These are phyloP conservation scores for Eutypa lata DNA, from an alignment of 2,329 filamentous ascomycete species.

Conservation along the genomic window DNA sequence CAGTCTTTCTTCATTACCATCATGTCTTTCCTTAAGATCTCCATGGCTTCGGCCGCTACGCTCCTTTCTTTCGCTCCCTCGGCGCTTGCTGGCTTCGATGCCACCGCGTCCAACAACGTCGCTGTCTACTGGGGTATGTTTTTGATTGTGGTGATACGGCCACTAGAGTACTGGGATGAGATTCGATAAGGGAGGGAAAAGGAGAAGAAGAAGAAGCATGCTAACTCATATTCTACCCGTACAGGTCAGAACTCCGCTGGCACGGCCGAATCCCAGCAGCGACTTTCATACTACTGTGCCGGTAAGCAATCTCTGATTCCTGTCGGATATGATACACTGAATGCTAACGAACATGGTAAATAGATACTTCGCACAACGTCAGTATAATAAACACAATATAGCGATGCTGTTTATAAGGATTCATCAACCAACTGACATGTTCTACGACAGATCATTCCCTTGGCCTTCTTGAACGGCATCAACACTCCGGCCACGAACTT, in stretches of 20 bases:
- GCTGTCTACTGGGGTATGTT: slow-evolving; percentile 64
- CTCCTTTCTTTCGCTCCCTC: slow-evolving; percentile 23
- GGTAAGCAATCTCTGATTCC: too few relatives aligned
- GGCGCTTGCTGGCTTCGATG: slow-evolving; percentile 40
- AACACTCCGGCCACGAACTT: slow-evolving; percentile 58
- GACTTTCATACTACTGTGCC: slow-evolving; percentile 56
- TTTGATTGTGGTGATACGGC: too few relatives aligned
- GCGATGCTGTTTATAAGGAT: too few relatives aligned
- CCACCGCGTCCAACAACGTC: slow-evolving; percentile 49
- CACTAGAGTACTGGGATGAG: too few relatives aligned
- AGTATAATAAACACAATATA: too few relatives aligned
- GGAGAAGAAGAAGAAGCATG: not conserved
- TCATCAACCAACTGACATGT: too few relatives aligned
- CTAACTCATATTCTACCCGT: slow-evolving; percentile 11
- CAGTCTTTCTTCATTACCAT: slow-evolving; percentile 6
- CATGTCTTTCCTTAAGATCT: slow-evolving; percentile 20
- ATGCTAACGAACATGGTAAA: too few relatives aligned
- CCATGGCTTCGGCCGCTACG: slow-evolving; percentile 22
- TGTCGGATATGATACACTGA: too few relatives aligned
- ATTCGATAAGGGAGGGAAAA: too few relatives aligned
- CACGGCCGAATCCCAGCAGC: slow-evolving; percentile 47
- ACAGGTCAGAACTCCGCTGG: slow-evolving; percentile 59
- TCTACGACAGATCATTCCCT: slow-evolving; percentile 62
- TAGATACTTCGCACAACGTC: slow-evolving; percentile 47
- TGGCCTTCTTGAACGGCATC: slow-evolving; percentile 62